phyloP scores from a whole-genome alignment of 192 early-diverging fungal genomes.

The Linnemannia schmuckeri region DNA sequence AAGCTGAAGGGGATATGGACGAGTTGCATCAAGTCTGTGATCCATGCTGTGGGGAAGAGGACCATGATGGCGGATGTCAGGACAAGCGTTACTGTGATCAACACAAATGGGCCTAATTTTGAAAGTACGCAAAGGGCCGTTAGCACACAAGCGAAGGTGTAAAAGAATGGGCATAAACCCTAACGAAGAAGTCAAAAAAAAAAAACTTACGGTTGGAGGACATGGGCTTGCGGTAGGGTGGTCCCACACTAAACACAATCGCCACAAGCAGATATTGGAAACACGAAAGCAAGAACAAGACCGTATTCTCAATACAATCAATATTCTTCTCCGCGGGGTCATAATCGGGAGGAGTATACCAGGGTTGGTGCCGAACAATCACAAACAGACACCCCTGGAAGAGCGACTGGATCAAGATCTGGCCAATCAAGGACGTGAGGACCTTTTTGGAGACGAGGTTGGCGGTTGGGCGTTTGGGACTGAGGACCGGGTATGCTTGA shows the following conservation, averaged over 20 bases:
- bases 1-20: slow-evolving; percentile 68
- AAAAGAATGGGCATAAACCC: too few relatives aligned
- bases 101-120: slow-evolving; percentile 71
- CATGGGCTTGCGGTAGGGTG: slow-evolving; percentile 92
- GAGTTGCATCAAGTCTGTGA: slow-evolving; percentile 77
- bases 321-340: slow-evolving; percentile 80
- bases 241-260: slow-evolving; percentile 94
- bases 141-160: neutral
- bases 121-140: slow-evolving; percentile 19
- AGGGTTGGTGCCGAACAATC: slow-evolving; percentile 78
- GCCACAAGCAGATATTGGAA: slow-evolving; percentile 96
- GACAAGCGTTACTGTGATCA: slow-evolving; percentile 71
- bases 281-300: slow-evolving; percentile 89
- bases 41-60: slow-evolving; percentile 65
- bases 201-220: slow-evolving; percentile 82
- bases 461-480: slow-evolving; percentile 89
- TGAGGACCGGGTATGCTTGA: slow-evolving; percentile 78
- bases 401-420: slow-evolving; percentile 83
- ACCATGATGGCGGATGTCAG: slow-evolving; percentile 63
- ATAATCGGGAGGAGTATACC: slow-evolving; percentile 69
- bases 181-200: neutral
- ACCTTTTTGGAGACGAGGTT: slow-evolving; percentile 92
- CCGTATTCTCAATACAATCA: slow-evolving; percentile 90
- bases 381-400: slow-evolving; percentile 86
- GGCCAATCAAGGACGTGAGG: slow-evolving; percentile 89